Conservation (phyloP, 2,329 filamentous ascomycete genomes). For the Penicillium sp. region DNA sequence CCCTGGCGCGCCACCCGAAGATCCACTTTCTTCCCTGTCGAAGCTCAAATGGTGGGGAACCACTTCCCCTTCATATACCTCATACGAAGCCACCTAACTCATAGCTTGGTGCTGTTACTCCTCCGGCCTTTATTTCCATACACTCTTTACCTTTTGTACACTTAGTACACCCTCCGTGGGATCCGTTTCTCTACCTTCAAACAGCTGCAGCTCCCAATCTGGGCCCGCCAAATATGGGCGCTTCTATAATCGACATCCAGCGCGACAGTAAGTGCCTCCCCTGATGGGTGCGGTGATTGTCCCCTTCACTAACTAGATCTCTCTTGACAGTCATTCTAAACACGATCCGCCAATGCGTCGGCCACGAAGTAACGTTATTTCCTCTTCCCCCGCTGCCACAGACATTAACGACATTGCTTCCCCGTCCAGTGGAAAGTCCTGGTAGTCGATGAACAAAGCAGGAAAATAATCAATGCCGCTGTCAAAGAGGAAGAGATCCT, state of each 20-base stretch:
- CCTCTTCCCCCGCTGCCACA: slow-evolving; percentile 24
- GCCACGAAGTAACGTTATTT: slow-evolving; percentile 67
- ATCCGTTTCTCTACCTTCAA: slow-evolving; percentile 8
- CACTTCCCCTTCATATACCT: slow-evolving; percentile 27
- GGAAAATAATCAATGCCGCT: slow-evolving; percentile 84
- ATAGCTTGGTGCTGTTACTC: neutral
- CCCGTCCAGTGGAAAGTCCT: slow-evolving; percentile 86
- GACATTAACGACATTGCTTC: slow-evolving; percentile 26
- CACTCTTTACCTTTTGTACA: neutral
- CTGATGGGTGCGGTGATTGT: neutral
- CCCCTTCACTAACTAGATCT: neutral
- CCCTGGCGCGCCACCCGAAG: slow-evolving; percentile 21
- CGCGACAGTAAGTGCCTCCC: slow-evolving; percentile 61
- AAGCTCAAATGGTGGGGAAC: slow-evolving; percentile 31
- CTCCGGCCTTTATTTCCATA: neutral
- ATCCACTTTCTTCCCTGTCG: slow-evolving; percentile 22
- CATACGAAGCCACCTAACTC: slow-evolving; percentile 20
- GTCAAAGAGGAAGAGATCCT: slow-evolving; percentile 96
- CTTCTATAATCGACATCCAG: slow-evolving; percentile 83
- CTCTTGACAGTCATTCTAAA: slow-evolving; percentile 64
- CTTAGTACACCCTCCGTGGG: neutral
- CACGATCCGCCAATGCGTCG: slow-evolving; percentile 74
- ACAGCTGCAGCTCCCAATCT: slow-evolving; percentile 20
- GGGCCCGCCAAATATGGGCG: slow-evolving; percentile 62
- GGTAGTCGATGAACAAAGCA: slow-evolving; percentile 79